Evolutionary conservation across 208 protist species (phyloP), one percentile per base, ranked within the genome.

Genomic region (Borovskyia barvae): DNA sequence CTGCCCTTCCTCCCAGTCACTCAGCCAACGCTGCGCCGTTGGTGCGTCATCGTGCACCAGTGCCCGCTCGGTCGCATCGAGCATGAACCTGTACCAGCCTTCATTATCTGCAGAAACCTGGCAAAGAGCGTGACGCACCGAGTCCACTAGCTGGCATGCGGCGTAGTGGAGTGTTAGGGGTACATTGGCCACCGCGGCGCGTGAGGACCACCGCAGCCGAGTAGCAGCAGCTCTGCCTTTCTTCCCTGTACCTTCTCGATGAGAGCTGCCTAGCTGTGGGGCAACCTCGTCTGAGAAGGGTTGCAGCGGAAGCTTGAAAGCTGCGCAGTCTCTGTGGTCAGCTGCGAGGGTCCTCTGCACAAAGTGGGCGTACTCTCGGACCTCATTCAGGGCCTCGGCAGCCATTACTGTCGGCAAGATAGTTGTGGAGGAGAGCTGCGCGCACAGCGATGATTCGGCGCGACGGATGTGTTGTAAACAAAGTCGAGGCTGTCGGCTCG

Each of bases 331-430:
- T n/a, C n/a, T n/a, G n/a, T n/a, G n/a, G n/a, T n/a, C n/a, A n/a
- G n/a, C n/a, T n/a, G n/a, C n/a, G n/a, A n/a, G n/a, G n/a, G n/a
- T n/a, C n/a, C n/a, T n/a, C n/a, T n/a, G n/a, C n/a, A n/a, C n/a
- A n/a, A n/a, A n/a, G n/a, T n/a, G n/a, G 15, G 56, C 66, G 45
- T 73, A 82, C 15, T 73, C 55, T 8, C 68, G 64, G 37, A 91
- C 65, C 29, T 85, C 65, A 11, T 62, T 45, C 24, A 91, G 43
- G n/a, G 74, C 77, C 57, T 91, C 80, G 17, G 75, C 67, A 2
- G 72, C 64, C 11, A 87, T 22, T 36, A 87, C 61, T 3, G 59
- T 57, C 0, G 49, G 9, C 22, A 77, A 53, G 40, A 77, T 74
- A 12, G 66, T 77, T 1, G 66, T 67, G 1, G 72, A 37, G n/a